Evolutionary conservation across 2,329 filamentous ascomycete genomes (phyloP).

Genomic region (Cercospora brassicicola): DNA sequence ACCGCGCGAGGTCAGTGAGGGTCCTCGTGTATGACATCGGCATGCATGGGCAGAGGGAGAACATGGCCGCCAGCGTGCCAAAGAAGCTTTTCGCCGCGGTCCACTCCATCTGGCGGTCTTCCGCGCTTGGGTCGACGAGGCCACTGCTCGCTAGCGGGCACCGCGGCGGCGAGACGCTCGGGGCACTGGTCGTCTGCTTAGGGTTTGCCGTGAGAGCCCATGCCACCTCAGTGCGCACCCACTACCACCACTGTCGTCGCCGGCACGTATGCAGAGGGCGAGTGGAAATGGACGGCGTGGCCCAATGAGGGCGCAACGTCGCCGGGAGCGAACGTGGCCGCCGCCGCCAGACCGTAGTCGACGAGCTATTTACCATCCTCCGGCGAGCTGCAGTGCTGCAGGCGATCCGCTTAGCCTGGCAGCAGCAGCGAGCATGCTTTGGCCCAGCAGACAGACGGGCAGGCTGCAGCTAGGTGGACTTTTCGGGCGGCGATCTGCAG

Average conservation of each 20-base stretch:
- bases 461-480: neutral
- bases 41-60: neutral
- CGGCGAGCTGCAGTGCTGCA: neutral
- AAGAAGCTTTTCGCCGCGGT: slow-evolving; percentile 18
- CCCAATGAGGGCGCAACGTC: neutral
- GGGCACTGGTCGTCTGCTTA: neutral
- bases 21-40: slow-evolving; percentile 24
- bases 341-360: neutral
- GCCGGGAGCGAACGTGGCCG: too few species aligned
- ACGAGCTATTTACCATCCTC: neutral
- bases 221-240: too few species aligned
- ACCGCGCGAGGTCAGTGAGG: slow-evolving; percentile 6
- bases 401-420: neutral
- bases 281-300: neutral
- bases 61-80: neutral
- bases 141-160: neutral
- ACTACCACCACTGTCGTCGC: too few species aligned
- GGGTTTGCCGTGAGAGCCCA: too few species aligned
- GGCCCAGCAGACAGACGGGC: neutral
- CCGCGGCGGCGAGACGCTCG: neutral
- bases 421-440: neutral
- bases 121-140: neutral
- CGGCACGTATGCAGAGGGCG: neutral
- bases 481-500: slow-evolving; percentile 20
- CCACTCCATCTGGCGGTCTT: neutral